Conservation (phyloP, 192 early-diverging fungal genomes). For the Dimargaris xerosporica region DNA sequence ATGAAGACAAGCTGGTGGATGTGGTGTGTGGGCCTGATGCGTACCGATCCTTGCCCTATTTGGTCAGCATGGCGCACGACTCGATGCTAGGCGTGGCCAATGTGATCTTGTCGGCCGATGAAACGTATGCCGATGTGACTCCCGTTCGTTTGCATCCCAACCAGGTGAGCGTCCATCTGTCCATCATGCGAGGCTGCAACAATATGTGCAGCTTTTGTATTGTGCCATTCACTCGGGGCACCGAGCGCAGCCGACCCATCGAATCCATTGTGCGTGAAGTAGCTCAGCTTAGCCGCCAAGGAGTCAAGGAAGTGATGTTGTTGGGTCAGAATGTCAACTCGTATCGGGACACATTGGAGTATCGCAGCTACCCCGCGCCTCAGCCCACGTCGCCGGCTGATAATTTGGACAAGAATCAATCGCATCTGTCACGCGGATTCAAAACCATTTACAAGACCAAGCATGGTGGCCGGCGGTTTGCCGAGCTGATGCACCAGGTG, state of each 20-base stretch:
- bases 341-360: constrained; percentile 50
- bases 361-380: constrained; percentile 25
- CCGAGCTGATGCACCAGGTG: constrained; percentile 51
- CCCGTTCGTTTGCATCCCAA: constrained; percentile 48
- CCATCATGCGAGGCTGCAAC: constrained; percentile 68
- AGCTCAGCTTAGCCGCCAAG: constrained; percentile 40
- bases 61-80: constrained; percentile 45
- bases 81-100: constrained; percentile 57
- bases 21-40: constrained; percentile 66
- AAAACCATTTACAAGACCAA: constrained; percentile 62
- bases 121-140: constrained; percentile 65
- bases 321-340: constrained; percentile 76
- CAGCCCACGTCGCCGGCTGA: constrained; percentile 14
- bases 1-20: constrained; percentile 51
- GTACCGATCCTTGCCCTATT: constrained; percentile 55
- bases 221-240: constrained; percentile 62
- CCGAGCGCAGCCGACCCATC: constrained; percentile 51
- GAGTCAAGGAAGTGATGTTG: constrained; percentile 46
- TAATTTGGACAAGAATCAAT: constrained; percentile 19
- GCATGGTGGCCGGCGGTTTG: constrained; percentile 56
- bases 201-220: constrained; percentile 74
- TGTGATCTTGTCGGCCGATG: constrained; percentile 65
- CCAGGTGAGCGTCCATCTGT: constrained; percentile 51
- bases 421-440: constrained; percentile 39
- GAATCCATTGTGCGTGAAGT: constrained; percentile 55